Evolutionary conservation across 1,284 basidiomycete genomes (phyloP).

Genomic region (Kalmanozyma brasiliensis): DNA sequence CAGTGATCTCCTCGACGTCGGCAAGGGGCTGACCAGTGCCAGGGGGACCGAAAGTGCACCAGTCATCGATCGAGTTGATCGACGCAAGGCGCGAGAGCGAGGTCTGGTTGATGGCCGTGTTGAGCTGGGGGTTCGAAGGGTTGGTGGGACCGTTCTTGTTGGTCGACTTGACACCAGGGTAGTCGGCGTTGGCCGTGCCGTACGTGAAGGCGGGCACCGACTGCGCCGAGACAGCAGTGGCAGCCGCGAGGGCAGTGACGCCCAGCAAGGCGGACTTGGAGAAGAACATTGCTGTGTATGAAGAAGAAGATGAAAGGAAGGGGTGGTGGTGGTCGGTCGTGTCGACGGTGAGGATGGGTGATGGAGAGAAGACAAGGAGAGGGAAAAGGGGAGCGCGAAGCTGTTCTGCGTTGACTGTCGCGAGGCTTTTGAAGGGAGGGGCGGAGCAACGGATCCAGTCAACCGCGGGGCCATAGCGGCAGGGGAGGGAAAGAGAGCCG

Average conservation of each 20-base stretch:
- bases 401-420: background rate
- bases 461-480: no score
- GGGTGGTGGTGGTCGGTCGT: background rate
- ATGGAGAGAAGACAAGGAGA: slow-evolving; percentile 7
- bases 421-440: slow-evolving; percentile 9
- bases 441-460: background rate
- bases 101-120: slow-evolving; percentile 66
- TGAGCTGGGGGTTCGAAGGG: slow-evolving; percentile 54
- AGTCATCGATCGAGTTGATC: slow-evolving; percentile 66
- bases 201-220: slow-evolving; percentile 51
- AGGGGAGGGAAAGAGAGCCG: no score
- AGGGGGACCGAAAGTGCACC: slow-evolving; percentile 68
- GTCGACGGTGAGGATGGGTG: background rate
- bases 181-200: slow-evolving; percentile 54
- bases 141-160: slow-evolving; percentile 60
- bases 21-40: slow-evolving; percentile 72
- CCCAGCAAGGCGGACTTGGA: slow-evolving; percentile 40
- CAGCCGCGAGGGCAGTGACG: slow-evolving; percentile 33
- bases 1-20: slow-evolving; percentile 76
- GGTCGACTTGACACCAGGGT: slow-evolving; percentile 54
- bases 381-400: background rate
- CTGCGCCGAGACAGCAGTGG: slow-evolving; percentile 20
- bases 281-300: slow-evolving; percentile 37
- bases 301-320: background rate
- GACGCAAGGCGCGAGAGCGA: slow-evolving; percentile 62